Conservation (phyloP, 2,329 filamentous ascomycete species). For the Fusarium concolor region DNA sequence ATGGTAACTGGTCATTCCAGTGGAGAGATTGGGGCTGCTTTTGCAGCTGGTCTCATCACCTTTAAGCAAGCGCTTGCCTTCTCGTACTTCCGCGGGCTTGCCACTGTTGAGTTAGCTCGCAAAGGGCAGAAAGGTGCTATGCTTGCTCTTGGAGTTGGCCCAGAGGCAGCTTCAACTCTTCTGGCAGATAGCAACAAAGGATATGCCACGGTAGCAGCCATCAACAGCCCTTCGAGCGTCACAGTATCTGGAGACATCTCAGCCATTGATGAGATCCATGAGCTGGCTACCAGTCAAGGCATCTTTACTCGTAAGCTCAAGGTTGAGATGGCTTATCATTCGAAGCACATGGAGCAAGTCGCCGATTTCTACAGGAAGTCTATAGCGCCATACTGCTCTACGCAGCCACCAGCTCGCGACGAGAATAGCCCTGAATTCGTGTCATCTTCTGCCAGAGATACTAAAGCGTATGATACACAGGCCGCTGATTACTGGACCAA, state of each 20-base stretch:
- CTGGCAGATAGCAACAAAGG: constrained; percentile 2
- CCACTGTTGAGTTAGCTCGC: constrained; percentile 16
- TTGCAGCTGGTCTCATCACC: constrained; percentile 44
- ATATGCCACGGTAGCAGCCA: constrained; percentile 41
- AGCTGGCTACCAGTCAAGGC: constrained; percentile 39
- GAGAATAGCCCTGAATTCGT: no score
- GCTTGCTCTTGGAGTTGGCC: constrained; percentile 36
- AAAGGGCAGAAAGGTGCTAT: constrained; percentile 34
- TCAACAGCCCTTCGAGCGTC: constrained; percentile 46
- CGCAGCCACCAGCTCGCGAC: no score
- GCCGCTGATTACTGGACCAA: no score
- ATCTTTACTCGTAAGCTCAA: constrained; percentile 47
- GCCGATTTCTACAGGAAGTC: not conserved
- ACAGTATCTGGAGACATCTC: constrained; percentile 49
- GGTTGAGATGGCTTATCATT: constrained; percentile 24
- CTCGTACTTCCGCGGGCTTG: constrained; percentile 33
- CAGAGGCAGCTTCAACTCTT: constrained; percentile 1
- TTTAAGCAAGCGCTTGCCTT: constrained; percentile 33
- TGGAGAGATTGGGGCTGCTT: constrained; percentile 53
- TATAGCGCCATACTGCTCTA: not conserved
- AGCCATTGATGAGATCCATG: constrained; percentile 43
- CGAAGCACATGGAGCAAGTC: constrained; percentile 6
- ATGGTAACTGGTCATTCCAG: constrained; percentile 49
- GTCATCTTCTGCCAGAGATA: no score
- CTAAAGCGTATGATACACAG: no score